Evolutionary conservation across 352 stramenopile genomes (phyloP), one percentile per base, ranked within the genome.

Genomic region (Elongisporangium prolatum): DNA sequence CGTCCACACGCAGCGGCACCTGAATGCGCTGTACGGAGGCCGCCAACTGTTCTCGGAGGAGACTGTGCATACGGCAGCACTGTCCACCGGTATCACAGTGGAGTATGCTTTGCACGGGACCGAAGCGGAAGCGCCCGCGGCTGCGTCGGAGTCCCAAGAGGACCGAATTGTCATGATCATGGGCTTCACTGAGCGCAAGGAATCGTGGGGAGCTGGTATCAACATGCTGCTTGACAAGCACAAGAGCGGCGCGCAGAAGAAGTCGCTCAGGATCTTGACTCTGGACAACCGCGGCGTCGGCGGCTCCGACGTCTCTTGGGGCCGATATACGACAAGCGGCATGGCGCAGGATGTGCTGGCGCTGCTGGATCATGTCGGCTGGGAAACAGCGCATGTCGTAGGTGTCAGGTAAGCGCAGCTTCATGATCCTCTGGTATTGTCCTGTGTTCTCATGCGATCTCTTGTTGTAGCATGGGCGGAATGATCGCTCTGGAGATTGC

Each of bases 261-360:
- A 61, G 48, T 66, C 63, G 24, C 64, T 86, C 50, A 66, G 77
- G 52, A 53, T 89, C 17, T 38, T 87, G 51, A 83, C 70, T 9
- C 70, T 89, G 18, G 80, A 86, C 61, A 89, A 88, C 65, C 75
- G 80, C 25, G 80, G 75, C 20, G 64, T 77, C 1, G 80, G 79
- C n/a, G 54, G 56, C 52, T 74, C 74, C 5, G 77, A 86, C 50
- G 64, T 65, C 24, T 69, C 80, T 0, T 84, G 68, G 68, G 77
- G 74, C 3, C 68, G 67, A 21, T 90, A 90, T 65, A 80, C 72
- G 21, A 88, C 76, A 3, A 72, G 65, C 1, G 64, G 68, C 13
- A 90, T 90, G 80, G 80, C 80, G 2, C 61, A 73, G 24, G 80
- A 90, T 34, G 67, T 75, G n/a, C 48, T 90, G 16, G 75, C 69